Base-by-base conservation (phyloP, 176 grass and related monocot species). In the Elaeis guineensis region DNA sequence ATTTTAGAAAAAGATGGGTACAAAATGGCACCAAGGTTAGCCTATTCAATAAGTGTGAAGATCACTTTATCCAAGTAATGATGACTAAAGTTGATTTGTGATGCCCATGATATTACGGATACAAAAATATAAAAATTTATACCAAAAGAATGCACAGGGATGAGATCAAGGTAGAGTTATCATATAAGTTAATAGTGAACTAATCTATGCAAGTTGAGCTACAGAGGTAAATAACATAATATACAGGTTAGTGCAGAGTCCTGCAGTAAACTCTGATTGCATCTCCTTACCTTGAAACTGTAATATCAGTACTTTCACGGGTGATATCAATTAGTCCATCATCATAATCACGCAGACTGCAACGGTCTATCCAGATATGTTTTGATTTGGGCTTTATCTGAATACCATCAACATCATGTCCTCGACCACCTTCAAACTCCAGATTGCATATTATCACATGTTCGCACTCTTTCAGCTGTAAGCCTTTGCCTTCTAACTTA, bases 321-420 rank as follows among this genome's bases (percentile, higher is more conserved):
- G 88, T 92, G 76, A 92, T 87, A 66, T 92, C 88, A 66, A 92
- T 80, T 28, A 87, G 76, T 2, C 88, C 88, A 63, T 92, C 88
- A 72, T 92, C 88, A 62, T 80, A 92, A 65, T 86, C 83, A 16
- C 73, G 65, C 52, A 92, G 75, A 4, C 69, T 78, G 73, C 88
- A 92, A 0, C 88, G 73, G 57, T 92, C 88, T 39, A 92, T 83
- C 88, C 88, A 92, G 56, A 92, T 78, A 61, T 92, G 9, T 51
- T 35, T 58, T 28, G 88, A 80, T 17, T 25, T 58, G 0, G 88
- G 88, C 73, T 92, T 92, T 74, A 92, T 66, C 70, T 92, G 88
- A 57, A 92, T 50, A 62, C 65, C 88, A n/a, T 92, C 88, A 5
- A 92, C 83, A 69, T 92, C 88, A 49, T 92, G 83, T 0, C 88